Conservation (phyloP, 2,329 filamentous ascomycete species). For the Monilinia aucupariae region DNA sequence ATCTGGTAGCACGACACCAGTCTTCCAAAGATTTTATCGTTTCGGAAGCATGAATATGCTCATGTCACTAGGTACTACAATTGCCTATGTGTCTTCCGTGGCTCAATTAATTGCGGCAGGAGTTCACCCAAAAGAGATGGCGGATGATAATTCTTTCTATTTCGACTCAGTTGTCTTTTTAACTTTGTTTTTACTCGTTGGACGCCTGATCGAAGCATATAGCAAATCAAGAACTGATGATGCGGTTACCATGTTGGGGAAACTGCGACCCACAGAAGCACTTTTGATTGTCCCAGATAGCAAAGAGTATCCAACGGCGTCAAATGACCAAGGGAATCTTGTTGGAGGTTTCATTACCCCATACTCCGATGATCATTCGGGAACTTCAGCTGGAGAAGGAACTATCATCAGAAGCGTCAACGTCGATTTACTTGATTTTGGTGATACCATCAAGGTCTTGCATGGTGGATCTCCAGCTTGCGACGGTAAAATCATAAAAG, state of each 20-base stretch:
- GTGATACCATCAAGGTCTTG: slow-evolving; percentile 67
- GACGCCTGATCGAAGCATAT: slow-evolving; percentile 76
- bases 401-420: slow-evolving; percentile 23
- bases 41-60: slow-evolving; percentile 97
- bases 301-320: slow-evolving; percentile 10
- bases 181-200: slow-evolving; percentile 76
- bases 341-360: slow-evolving; percentile 48
- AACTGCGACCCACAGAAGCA: slow-evolving; percentile 71
- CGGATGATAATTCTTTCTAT: slow-evolving; percentile 56
- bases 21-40: slow-evolving; percentile 74
- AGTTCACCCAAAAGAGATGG: slow-evolving; percentile 37
- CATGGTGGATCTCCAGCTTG: slow-evolving; percentile 80
- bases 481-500: slow-evolving; percentile 64
- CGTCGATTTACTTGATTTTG: slow-evolving; percentile 61
- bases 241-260: slow-evolving; percentile 73
- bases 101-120: slow-evolving; percentile 67
- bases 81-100: slow-evolving; percentile 80
- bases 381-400: slow-evolving; percentile 10
- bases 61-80: slow-evolving; percentile 80
- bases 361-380: slow-evolving; percentile 20
- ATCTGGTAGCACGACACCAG: slow-evolving; percentile 63
- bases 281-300: slow-evolving; percentile 53
- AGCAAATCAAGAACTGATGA: slow-evolving; percentile 88
- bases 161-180: slow-evolving; percentile 93
- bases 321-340: slow-evolving; percentile 12